phyloP scores from a whole-genome alignment of 352 stramenopile species.

The Blastocystis sp. region DNA sequence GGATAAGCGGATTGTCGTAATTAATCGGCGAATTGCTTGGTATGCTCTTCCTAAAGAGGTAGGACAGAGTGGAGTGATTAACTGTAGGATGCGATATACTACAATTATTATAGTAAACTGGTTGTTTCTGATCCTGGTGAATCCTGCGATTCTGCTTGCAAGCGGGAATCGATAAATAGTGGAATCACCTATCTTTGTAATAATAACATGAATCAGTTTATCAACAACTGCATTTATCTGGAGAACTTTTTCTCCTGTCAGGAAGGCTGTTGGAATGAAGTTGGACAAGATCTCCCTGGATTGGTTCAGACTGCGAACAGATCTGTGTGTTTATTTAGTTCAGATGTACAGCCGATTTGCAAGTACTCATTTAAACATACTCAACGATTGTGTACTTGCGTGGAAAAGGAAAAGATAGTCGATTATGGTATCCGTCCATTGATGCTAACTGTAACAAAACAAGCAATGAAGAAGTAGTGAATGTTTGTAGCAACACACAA shows the following conservation, averaged over 20 bases:
- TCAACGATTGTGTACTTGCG: background rate
- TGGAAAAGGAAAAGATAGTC: background rate
- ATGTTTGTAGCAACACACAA: background rate
- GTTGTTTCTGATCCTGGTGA: background rate
- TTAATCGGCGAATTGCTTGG: background rate
- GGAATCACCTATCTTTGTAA: background rate
- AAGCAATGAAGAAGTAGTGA: background rate
- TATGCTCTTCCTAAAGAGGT: background rate
- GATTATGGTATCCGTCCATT: background rate
- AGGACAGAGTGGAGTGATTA: background rate
- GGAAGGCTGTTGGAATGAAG: background rate
- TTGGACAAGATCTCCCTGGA: conserved; percentile 4
- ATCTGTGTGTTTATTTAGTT: background rate
- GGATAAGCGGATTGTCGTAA: background rate
- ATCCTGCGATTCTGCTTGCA: background rate
- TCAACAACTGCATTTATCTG: background rate
- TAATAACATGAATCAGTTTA: background rate
- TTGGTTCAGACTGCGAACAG: background rate
- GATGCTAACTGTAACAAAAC: background rate
- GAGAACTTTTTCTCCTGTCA: background rate
- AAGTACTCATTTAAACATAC: background rate
- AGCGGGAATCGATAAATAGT: background rate
- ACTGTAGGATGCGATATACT: background rate
- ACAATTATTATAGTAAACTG: background rate
- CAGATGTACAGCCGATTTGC: conserved; percentile 6